Conservation (phyloP, 2,329 filamentous ascomycete species). For the Alternaria angustiovoidea region DNA sequence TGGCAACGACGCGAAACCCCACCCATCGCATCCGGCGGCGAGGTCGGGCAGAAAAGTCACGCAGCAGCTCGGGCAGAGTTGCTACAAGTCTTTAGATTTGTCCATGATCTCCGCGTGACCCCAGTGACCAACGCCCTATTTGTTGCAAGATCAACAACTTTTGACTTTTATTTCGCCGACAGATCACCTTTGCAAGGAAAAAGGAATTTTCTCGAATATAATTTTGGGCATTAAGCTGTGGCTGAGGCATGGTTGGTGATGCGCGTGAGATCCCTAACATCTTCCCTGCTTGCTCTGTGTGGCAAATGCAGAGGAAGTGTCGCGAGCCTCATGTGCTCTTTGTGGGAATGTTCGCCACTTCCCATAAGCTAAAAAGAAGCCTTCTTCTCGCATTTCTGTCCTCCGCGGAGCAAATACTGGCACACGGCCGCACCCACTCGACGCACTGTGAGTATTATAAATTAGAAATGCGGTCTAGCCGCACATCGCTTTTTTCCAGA, state of each 20-base stretch:
- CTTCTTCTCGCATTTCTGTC: neutral
- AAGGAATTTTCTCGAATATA: neutral
- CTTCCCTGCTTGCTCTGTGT: constrained; percentile 1
- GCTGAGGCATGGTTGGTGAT: neutral
- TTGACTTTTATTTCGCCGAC: constrained; percentile 1
- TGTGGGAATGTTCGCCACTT: constrained; percentile 3
- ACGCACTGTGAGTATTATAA: constrained; percentile 8
- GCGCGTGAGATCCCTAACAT: neutral
- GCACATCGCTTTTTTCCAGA: constrained; percentile 13
- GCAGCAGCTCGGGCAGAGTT: constrained; percentile 1
- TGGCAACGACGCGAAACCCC: neutral
- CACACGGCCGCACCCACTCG: neutral
- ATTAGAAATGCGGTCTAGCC: constrained; percentile 21
- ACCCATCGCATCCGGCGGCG: neutral
- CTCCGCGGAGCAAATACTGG: constrained; percentile 10
- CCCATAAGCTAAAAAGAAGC: neutral
- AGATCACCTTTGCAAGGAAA: neutral
- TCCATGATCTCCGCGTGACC: constrained; percentile 2
- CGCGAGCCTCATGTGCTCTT: constrained; percentile 5
- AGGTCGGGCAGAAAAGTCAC: neutral
- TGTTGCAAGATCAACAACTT: constrained; percentile 1
- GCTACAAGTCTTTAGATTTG: neutral
- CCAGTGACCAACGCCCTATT: neutral
- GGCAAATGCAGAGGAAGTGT: constrained; percentile 7
- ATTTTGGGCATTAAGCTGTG: neutral